Evolutionary conservation across 768 basidiomycete species (phyloP).

Genomic region (Lyophyllum decastes): DNA sequence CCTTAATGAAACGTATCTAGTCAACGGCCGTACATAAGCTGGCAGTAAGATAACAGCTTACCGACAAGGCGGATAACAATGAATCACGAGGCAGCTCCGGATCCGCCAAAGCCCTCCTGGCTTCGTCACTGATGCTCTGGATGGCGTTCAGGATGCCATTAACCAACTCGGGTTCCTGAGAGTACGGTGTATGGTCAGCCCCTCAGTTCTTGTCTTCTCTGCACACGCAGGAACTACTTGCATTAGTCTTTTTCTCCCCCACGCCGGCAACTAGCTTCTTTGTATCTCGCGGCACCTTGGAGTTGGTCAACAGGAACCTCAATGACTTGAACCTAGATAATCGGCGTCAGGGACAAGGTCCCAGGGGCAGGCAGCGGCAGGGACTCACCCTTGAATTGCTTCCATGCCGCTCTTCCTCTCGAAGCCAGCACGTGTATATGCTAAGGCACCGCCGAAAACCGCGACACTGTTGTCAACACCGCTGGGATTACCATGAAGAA

Average conservation of each 20-base stretch:
- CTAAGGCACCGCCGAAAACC: conserved; percentile 89
- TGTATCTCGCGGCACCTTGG: conserved; percentile 90
- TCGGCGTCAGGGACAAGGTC: conserved; percentile 14
- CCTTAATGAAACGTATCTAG: conserved; percentile 40
- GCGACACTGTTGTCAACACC: conserved; percentile 97
- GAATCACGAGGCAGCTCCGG: conserved; percentile 66
- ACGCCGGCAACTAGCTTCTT: conserved; percentile 95
- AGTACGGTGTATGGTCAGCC: conserved; percentile 7
- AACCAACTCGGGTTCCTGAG: conserved; percentile 83
- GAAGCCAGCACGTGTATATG: conserved; percentile 83
- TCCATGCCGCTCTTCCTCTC: conserved; percentile 83
- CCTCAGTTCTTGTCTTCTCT: conserved; percentile 2
- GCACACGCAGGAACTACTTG: conserved; percentile 30
- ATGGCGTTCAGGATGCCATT: conserved; percentile 77
- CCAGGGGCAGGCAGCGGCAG: conserved; percentile 6
- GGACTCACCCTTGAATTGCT: conserved; percentile 75
- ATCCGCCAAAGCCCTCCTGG: conserved; percentile 72
- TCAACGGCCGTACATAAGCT: conserved; percentile 7
- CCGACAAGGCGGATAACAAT: conserved; percentile 69
- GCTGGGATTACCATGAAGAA: conserved; percentile 95
- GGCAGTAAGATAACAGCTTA: conserved; percentile 38
- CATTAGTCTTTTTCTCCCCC: conserved; percentile 63
- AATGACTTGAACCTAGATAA: conserved; percentile 81
- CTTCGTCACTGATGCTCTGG: conserved; percentile 84
- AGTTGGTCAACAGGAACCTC: conserved; percentile 89